phyloP scores from a whole-genome alignment of 2,329 filamentous ascomycete species.

The Sporothrix pallida region DNA sequence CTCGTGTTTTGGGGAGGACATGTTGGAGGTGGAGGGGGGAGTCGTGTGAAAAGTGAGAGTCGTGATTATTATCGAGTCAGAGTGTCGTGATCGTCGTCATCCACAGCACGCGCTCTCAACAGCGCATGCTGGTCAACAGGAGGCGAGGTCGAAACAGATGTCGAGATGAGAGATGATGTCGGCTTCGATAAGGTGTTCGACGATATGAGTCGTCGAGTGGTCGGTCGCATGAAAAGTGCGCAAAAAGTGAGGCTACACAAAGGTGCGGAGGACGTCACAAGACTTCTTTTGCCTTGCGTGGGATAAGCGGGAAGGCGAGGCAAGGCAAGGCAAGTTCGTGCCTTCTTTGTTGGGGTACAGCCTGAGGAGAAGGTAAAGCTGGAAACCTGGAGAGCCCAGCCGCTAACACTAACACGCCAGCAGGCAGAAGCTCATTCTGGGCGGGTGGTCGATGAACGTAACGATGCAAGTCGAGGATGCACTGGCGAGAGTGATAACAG shows the following conservation, averaged over 20 bases:
- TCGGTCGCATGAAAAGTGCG: neutral
- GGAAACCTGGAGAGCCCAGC: neutral
- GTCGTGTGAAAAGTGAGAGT: neutral
- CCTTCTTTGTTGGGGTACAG: slow-evolving; percentile 23
- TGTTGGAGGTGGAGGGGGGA: neutral
- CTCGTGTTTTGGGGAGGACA: slow-evolving; percentile 40
- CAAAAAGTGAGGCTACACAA: slow-evolving; percentile 15
- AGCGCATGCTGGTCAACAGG: slow-evolving; percentile 10
- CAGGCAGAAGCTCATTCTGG: slow-evolving; percentile 15
- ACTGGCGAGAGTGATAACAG: neutral
- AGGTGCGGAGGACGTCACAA: slow-evolving; percentile 1
- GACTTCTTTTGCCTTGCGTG: neutral
- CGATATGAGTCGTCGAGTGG: neutral
- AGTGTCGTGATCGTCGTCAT: neutral
- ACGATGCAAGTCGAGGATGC: neutral
- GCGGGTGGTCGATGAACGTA: neutral
- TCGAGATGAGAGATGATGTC: neutral
- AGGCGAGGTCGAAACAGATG: neutral
- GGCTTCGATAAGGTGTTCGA: neutral
- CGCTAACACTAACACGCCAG: neutral
- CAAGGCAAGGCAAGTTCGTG: neutral
- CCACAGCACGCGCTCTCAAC: slow-evolving; percentile 7
- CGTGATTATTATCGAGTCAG: neutral
- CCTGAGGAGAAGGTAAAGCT: neutral
- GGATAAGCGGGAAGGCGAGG: neutral